Evolutionary conservation across 2,329 filamentous ascomycete genomes (phyloP), one percentile per base, ranked within the genome.

Genomic region (Orbilia blumenaviensis): DNA sequence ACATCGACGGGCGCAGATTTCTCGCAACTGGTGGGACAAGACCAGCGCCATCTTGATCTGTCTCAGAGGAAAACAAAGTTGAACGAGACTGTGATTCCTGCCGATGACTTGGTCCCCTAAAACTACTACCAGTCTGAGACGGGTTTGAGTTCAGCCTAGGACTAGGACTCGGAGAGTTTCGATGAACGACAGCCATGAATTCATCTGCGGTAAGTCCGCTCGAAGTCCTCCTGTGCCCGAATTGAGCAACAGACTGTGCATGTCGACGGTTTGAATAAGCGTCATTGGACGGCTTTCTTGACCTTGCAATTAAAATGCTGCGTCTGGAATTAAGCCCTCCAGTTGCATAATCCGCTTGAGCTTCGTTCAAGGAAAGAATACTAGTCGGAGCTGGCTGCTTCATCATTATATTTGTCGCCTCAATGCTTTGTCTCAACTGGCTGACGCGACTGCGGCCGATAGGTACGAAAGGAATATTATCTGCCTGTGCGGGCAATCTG

Each of bases 141-240:
- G 32, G 7, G 8, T 6, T 23, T 3, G 29, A n/a, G 6, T 54
- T 54, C 3, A 7, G 16, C 7, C 52, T 25, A 25, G 32, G 12
- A 32, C 1, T 48, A 12, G 48, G 18, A 0, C 9, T 50, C 23
- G 44, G 21, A 32, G 66, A 34, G 36, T 21, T 44, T 12, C 54
- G 54, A 21, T 62, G 42, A 25, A 69, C 34, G 18, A 52, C 42
- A 18, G 46, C 54, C 38, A 58, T 38, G 18, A 69, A 27, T 42
- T 69, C 38, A 1, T 62, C 41, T 8, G 29, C 54, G 8, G 54
- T 61, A 12, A 69, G 38, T n/a, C 56, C 66, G 16, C 32, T 69
- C 1, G 42, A 27, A 21, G 61, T 23, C 1, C 21, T 38, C 29
- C 27, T 27, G 25, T 36, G 18, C 9, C 32, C 52, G 29, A 25